phyloP scores from a whole-genome alignment of 106 monocot genomes.

The Platanthera zijinensis region DNA sequence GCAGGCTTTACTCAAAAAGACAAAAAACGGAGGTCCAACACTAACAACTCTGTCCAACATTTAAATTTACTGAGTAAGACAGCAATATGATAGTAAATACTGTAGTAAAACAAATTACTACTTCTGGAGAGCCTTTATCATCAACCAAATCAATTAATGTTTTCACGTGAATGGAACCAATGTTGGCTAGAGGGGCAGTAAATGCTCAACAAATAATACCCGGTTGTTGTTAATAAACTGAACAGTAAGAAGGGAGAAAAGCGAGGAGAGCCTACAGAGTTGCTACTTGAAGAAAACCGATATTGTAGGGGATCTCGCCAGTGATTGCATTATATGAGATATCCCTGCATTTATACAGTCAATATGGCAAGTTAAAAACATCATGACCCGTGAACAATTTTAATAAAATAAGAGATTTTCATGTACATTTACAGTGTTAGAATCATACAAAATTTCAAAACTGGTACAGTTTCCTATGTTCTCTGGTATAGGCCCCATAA shows the following conservation, averaged over 20 bases:
- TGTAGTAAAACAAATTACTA: background rate
- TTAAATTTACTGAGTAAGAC: too few relatives aligned
- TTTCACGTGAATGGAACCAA: constrained; percentile 10
- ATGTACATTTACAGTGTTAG: background rate
- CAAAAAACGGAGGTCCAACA: background rate
- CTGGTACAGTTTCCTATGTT: constrained; percentile 98
- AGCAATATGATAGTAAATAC: background rate
- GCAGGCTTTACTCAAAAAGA: background rate
- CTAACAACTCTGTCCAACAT: too few relatives aligned
- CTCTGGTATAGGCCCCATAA: constrained; percentile 81
- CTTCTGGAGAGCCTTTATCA: background rate
- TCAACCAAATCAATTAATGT: background rate
- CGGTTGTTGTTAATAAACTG: background rate
- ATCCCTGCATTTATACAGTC: constrained; percentile 45
- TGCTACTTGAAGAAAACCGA: constrained; percentile 98
- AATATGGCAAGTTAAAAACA: background rate
- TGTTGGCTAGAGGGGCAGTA: background rate
- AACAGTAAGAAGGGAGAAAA: background rate
- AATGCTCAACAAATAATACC: background rate
- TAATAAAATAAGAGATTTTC: background rate
- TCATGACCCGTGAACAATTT: background rate
- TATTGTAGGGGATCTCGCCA: constrained; percentile 95
- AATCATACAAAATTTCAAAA: constrained; percentile 81
- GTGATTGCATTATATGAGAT: constrained; percentile 87
- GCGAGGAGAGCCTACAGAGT: constrained; percentile 53